A percentile compares a stretch with the other conserved stretches of the same genome.
Conservation (phyloP, 179 eudicot genomes). For the Camellia oleifera region DNA sequence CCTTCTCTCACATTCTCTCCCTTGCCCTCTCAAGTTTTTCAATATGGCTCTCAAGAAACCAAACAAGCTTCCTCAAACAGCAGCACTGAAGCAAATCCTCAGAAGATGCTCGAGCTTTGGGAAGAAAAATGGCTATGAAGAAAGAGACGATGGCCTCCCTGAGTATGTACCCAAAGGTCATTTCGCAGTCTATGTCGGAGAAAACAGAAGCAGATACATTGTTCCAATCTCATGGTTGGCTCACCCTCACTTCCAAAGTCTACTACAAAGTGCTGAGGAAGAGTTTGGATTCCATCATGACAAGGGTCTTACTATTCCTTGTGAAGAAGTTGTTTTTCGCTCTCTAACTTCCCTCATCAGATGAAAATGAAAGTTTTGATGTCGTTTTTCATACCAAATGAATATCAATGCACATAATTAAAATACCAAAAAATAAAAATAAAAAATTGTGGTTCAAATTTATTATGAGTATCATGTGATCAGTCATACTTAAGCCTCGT, state of each 20-base stretch:
- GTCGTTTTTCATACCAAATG: no score
- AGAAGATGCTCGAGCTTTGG: conserved; percentile 59
- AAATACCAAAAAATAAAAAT: no score
- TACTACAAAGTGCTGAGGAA: conserved; percentile 57
- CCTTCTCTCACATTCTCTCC: conserved; percentile 13
- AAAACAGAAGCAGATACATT: conserved; percentile 52
- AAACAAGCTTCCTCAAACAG: conserved; percentile 28
- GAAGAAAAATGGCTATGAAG: conserved; percentile 24
- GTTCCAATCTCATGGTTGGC: conserved; percentile 52
- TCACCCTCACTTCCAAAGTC: conserved; percentile 42
- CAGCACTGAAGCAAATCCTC: conserved; percentile 42
- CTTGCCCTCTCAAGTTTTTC: background rate
- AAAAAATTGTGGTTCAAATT: no score
- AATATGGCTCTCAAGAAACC: conserved; percentile 38
- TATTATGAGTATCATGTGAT: no score
- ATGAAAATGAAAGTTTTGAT: background rate
- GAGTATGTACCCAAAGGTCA: conserved; percentile 70
- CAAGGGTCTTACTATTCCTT: conserved; percentile 64
- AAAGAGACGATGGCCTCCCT: conserved; percentile 22
- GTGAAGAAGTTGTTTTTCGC: conserved; percentile 50
- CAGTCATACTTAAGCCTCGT: no score
- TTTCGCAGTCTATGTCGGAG: conserved; percentile 71
- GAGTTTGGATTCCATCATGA: conserved; percentile 67
- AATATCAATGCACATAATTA: no score
- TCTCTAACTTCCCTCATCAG: conserved; percentile 29